Evolutionary conservation across 2,329 filamentous ascomycete species (phyloP), one percentile per base, ranked within the genome.

Genomic region (Aspergillus floridensis): DNA sequence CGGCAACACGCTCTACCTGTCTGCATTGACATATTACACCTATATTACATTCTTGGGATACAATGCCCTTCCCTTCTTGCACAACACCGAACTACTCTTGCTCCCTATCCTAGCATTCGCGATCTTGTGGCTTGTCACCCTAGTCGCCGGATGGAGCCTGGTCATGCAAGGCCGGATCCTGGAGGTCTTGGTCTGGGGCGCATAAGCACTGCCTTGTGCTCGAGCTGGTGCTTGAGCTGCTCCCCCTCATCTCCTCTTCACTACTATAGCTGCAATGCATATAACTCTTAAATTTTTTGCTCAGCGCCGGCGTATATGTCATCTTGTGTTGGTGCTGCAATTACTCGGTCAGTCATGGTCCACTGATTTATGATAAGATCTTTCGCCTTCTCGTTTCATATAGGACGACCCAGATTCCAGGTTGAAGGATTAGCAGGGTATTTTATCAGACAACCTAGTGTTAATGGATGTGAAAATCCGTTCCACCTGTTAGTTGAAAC

Each of bases 21-120:
- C 86, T 41, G 87, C 86, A 0, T 75, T 88, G 54, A 81, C 81
- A 29, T 89, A 89, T 74, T 89, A 89, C 74, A 86, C 84, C 68
- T 82, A 88, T 65, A 87, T 89, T 67, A 87, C 84, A 8, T 89
- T 89, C 71, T 76, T 89, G 48, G 87, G 87, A 35, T 89, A 89
- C 73, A 89, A 89, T 66, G 86, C 86, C 24, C 76, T 89, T 16
- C 86, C 87, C 0, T 89, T 89, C 70, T 74, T 89, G 24, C 84
- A 86, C 69, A 86, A 88, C 64, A 89, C 87, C 1, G 86, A 89
- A 70, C 80, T 88, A 3, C 78, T 89, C 14, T 79, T 89, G 32
- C 77, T 84, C 12, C 87, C 87, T 0, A 83, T 88, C 50, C 77
- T 85, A n/a, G 77, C 85, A 1, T 82, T 86, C 51, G 80, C 80